Percentiles rank a stretch among this genome's conserved stretches.
phyloP scores from a whole-genome alignment of 2,329 filamentous ascomycete species.

The Pyrenophora seminiperda region DNA sequence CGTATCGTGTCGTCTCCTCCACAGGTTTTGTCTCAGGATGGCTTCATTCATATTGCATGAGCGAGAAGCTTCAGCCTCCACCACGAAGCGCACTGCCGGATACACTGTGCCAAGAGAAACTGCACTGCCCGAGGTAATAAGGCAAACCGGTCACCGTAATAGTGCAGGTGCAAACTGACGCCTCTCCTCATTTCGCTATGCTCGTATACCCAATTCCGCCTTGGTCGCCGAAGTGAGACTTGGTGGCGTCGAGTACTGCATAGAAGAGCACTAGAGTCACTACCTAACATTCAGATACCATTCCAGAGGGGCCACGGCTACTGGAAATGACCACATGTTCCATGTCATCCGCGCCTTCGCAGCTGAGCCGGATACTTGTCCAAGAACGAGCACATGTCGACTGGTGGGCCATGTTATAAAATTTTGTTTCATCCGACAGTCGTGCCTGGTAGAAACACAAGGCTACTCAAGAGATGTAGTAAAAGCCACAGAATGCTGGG shows the following conservation, averaged over 20 bases:
- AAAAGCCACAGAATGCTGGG: slow-evolving; percentile 4
- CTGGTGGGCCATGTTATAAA: not conserved
- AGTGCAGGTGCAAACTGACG: slow-evolving; percentile 1
- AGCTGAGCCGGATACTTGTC: not conserved
- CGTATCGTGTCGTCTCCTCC: slow-evolving; percentile 5
- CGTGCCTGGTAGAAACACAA: not conserved
- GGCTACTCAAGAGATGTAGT: not conserved
- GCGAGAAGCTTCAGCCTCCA: slow-evolving; percentile 28
- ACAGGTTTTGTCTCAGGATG: slow-evolving; percentile 5
- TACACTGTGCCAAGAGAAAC: not conserved
- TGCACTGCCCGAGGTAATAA: slow-evolving; percentile 13
- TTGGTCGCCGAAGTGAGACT: slow-evolving; percentile 9
- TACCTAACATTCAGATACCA: not conserved
- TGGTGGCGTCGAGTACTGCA: slow-evolving; percentile 13
- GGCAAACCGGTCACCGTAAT: slow-evolving; percentile 24
- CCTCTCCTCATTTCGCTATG: not conserved
- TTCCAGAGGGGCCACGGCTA: not conserved
- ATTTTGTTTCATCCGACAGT: not conserved
- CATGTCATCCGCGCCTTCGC: not conserved
- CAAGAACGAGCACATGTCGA: not conserved
- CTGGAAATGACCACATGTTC: not conserved
- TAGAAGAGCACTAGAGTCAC: slow-evolving; percentile 6
- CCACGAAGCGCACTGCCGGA: slow-evolving; percentile 1
- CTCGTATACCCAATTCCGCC: slow-evolving; percentile 5
- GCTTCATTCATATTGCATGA: slow-evolving; percentile 19